These are phyloP conservation scores for Cystobasidium sp. DNA, from an alignment of 1,284 basidiomycete genomes.

Conservation along the genomic window DNA sequence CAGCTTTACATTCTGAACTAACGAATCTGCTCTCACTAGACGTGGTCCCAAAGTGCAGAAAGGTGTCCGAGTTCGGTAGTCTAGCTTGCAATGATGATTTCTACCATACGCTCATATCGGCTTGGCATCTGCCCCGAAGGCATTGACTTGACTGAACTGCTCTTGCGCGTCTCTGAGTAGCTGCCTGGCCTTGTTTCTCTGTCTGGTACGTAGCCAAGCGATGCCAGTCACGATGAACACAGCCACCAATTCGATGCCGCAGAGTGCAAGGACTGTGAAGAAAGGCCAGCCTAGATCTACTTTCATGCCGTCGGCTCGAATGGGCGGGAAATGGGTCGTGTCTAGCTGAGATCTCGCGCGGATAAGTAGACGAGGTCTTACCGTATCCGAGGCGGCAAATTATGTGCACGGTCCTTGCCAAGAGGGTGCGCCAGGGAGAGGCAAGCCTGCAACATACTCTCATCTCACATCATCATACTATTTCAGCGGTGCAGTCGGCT, in stretches of 20 bases:
- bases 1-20: not conserved
- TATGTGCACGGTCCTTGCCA: too few species aligned
- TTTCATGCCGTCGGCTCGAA: not conserved
- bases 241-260: not conserved
- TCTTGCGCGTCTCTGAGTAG: not conserved
- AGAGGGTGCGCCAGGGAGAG: too few species aligned
- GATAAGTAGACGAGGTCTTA: too few species aligned
- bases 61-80: conserved; percentile 34
- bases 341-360: too few species aligned
- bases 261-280: conserved; percentile 6
- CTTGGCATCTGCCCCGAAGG: too few species aligned
- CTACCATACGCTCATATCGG: not conserved
- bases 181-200: not conserved
- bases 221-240: conserved; percentile 5
- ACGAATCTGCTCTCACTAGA: not conserved
- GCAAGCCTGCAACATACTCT: too few species aligned
- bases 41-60: conserved; percentile 41
- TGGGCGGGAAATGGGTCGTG: not conserved
- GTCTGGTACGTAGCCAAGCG: not conserved
- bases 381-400: too few species aligned
- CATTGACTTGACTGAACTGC: not conserved
- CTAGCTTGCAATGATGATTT: not conserved
- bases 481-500: too few species aligned
- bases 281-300: conserved; percentile 5
- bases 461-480: too few species aligned